Base-by-base conservation (phyloP, 345 rosid species). In the Dipteronia dyeriana region DNA sequence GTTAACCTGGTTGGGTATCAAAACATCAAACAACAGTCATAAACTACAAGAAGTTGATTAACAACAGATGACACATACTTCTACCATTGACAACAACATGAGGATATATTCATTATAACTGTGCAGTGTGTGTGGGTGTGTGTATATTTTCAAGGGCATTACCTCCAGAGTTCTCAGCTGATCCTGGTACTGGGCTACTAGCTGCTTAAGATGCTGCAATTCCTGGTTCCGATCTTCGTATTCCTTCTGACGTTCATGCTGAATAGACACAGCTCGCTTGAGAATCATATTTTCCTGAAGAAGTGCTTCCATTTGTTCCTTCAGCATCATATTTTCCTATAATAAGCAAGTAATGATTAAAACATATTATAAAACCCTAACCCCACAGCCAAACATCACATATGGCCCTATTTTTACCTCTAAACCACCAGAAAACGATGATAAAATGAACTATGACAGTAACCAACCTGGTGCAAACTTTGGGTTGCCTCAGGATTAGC, bases 151-250 rank as follows among this genome's bases (percentile, higher is more conserved):
- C 12, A 57, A 22, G 61, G 63, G 73, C 73, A 76, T 81, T 22
- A 92, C 97, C 97, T 93, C 97, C 45, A 93, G 82, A 38, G 95
- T 87, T 83, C 94, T 90, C 86, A 93, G 12, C 74, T 93, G 98
- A 43, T 93, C 95, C 85, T 91, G 97, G 85, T 90, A 91, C 75
- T 89, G 97, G 71, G 92, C 68, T 16, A 90, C 88, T 74, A 93
- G 72, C 78, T 93, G 95, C 84, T 89, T 89, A 84, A 93, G 76
- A 74, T 87, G 91, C 86, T 91, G 91, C 82, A 93, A 70, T 73
- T 93, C 97, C 78, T 89, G 89, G 74, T 79, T 84, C 78, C 81
- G 88, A 74, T 87, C 87, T 68, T 88, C 95, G 34, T 68, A 75
- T 71, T 89, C 98, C 73, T 76, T 93, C 78, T 89, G 97, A 67